Conservation (phyloP, 495 filamentous ascomycete genomes). For the Penicillium tannophilum region DNA sequence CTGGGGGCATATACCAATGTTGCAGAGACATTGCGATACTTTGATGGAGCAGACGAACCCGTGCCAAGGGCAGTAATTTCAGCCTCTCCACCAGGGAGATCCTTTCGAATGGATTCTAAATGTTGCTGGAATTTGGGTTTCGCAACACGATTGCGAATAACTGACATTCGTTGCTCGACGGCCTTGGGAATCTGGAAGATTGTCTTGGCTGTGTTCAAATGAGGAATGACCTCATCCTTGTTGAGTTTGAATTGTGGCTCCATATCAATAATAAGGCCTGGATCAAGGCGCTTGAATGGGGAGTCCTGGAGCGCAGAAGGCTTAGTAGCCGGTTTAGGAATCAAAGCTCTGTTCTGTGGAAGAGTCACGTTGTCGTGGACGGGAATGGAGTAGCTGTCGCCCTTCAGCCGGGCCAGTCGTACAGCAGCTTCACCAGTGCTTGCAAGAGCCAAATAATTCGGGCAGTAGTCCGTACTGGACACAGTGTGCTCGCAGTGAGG, state of each 20-base stretch:
- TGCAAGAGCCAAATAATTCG: slow-evolving; percentile 70
- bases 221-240: slow-evolving; percentile 45
- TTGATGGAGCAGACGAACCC: slow-evolving; percentile 83
- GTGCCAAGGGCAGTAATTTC: slow-evolving; percentile 90
- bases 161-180: slow-evolving; percentile 40
- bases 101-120: slow-evolving; percentile 43
- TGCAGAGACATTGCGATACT: slow-evolving; percentile 92
- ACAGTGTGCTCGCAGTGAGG: slow-evolving; percentile 70
- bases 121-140: slow-evolving; percentile 31
- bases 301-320: slow-evolving; percentile 16
- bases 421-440: slow-evolving; percentile 63
- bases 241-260: slow-evolving; percentile 63
- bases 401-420: slow-evolving; percentile 69
- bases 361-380: slow-evolving; percentile 55
- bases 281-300: slow-evolving; percentile 38
- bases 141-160: slow-evolving; percentile 29
- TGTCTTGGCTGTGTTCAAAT: slow-evolving; percentile 52
- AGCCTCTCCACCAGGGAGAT: slow-evolving; percentile 68
- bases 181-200: slow-evolving; percentile 43
- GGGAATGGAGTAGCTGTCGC: slow-evolving; percentile 66
- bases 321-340: slow-evolving; percentile 15
- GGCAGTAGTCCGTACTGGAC: slow-evolving; percentile 67
- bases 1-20: slow-evolving; percentile 85
- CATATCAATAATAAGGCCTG: slow-evolving; percentile 62
- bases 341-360: slow-evolving; percentile 30